Conservation (phyloP, 2,329 filamentous ascomycete genomes). For the Colletotrichum paranaense region DNA sequence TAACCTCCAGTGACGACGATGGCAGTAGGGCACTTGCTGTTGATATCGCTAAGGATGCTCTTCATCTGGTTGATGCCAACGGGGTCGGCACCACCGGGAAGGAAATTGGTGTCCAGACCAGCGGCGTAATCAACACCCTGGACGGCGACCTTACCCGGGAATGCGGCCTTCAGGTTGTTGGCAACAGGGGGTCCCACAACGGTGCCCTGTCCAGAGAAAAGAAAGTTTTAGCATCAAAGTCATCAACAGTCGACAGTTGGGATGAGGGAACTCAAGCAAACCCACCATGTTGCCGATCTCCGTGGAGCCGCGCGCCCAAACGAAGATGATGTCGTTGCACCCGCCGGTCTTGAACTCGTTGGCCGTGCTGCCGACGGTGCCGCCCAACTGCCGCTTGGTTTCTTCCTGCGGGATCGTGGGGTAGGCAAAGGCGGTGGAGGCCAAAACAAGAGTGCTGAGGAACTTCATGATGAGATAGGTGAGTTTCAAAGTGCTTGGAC, state of each 20-base stretch:
- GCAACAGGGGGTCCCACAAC: conserved; percentile 35
- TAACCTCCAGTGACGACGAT: neutral
- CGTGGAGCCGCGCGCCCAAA: conserved; percentile 39
- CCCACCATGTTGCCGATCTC: conserved; percentile 39
- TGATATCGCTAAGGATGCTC: conserved; percentile 46
- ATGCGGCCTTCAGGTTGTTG: conserved; percentile 32
- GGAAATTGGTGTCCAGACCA: conserved; percentile 44
- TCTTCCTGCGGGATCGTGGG: conserved; percentile 26
- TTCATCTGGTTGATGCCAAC: conserved; percentile 45
- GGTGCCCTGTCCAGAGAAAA: conserved; percentile 16
- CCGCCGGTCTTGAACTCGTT: conserved; percentile 38
- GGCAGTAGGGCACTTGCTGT: conserved; percentile 45
- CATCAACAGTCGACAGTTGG: neutral
- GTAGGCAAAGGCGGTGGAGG: conserved; percentile 27
- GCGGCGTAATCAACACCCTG: conserved; percentile 48
- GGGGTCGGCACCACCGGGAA: conserved; percentile 42
- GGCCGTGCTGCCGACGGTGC: conserved; percentile 23
- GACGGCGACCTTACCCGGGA: conserved; percentile 36
- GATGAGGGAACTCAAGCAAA: neutral
- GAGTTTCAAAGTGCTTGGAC: neutral
- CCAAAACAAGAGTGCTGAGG: conserved; percentile 23
- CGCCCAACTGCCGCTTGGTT: conserved; percentile 9
- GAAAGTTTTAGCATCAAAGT: neutral
- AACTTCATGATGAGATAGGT: conserved; percentile 24
- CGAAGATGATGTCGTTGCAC: conserved; percentile 38